phyloP scores from a whole-genome alignment of 2,329 filamentous ascomycete genomes.

The Trichoderma breve region DNA sequence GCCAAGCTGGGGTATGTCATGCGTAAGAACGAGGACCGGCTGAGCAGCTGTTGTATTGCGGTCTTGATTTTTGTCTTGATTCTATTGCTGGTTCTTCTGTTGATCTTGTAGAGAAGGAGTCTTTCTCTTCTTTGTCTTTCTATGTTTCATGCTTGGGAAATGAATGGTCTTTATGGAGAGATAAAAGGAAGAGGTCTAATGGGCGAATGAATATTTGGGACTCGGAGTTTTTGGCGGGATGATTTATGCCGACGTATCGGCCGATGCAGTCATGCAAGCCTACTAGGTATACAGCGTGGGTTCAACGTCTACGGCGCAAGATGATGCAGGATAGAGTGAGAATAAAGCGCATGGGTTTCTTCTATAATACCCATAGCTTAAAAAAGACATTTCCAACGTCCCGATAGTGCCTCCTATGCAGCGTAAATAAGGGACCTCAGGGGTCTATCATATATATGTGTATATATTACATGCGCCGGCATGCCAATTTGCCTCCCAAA shows the following conservation, averaged over 20 bases:
- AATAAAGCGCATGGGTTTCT: not conserved
- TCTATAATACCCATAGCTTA: constrained; percentile 1
- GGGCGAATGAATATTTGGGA: constrained; percentile 1
- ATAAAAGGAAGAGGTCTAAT: constrained; percentile 1
- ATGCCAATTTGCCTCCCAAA: constrained; percentile 11
- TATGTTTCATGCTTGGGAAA: not conserved
- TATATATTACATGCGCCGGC: not conserved
- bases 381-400: constrained; percentile 2
- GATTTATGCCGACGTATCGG: not conserved
- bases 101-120: constrained; percentile 49
- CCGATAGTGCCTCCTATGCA: not conserved
- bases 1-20: constrained; percentile 84
- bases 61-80: constrained; percentile 86
- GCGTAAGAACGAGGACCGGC: constrained; percentile 81
- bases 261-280: not conserved
- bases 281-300: not conserved
- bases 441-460: constrained; percentile 8
- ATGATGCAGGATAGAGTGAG: constrained; percentile 1
- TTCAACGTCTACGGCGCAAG: not conserved
- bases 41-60: constrained; percentile 87
- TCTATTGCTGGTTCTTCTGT: constrained; percentile 75
- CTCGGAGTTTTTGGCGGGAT: not conserved
- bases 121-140: not conserved
- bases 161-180: not conserved
- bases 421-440: not conserved